These are phyloP conservation scores for Aspergillus vadensis DNA, from an alignment of 2,329 filamentous ascomycete species.

Conservation along the genomic window DNA sequence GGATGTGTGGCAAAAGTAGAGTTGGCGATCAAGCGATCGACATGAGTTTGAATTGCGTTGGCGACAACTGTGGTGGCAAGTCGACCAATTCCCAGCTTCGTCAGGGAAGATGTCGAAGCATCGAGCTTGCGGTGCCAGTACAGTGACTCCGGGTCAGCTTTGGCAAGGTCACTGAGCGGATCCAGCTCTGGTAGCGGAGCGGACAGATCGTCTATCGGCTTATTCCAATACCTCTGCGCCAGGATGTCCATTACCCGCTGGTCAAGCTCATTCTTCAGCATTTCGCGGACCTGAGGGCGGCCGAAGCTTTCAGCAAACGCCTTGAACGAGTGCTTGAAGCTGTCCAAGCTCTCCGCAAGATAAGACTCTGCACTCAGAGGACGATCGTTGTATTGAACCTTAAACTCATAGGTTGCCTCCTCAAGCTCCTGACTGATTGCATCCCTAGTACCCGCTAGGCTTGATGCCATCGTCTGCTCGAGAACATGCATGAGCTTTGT, in stretches of 20 bases:
- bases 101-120: conserved; percentile 83
- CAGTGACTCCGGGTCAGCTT: conserved; percentile 77
- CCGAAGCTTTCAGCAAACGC: conserved; percentile 89
- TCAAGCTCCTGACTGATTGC: conserved; percentile 93
- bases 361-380: conserved; percentile 95
- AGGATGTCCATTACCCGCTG: conserved; percentile 92
- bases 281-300: conserved; percentile 80
- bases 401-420: conserved; percentile 97
- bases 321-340: conserved; percentile 98
- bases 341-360: conserved; percentile 88
- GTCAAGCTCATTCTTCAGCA: conserved; percentile 89
- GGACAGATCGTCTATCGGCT: conserved; percentile 81
- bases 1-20: conserved; percentile 90
- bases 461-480: conserved; percentile 95
- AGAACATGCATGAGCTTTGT: conserved; percentile 97
- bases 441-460: conserved; percentile 83
- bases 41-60: conserved; percentile 78
- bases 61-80: conserved; percentile 90
- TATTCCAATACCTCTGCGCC: conserved; percentile 96
- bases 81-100: conserved; percentile 89
- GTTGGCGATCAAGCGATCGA: conserved; percentile 74
- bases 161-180: conserved; percentile 75
- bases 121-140: conserved; percentile 96
- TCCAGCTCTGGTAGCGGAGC: conserved; percentile 68
- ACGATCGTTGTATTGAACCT: conserved; percentile 98